Percentiles rank a stretch among this genome's conserved stretches.
Conservation (phyloP, 148 eudicot genomes). For the Rhododendron simsii region DNA sequence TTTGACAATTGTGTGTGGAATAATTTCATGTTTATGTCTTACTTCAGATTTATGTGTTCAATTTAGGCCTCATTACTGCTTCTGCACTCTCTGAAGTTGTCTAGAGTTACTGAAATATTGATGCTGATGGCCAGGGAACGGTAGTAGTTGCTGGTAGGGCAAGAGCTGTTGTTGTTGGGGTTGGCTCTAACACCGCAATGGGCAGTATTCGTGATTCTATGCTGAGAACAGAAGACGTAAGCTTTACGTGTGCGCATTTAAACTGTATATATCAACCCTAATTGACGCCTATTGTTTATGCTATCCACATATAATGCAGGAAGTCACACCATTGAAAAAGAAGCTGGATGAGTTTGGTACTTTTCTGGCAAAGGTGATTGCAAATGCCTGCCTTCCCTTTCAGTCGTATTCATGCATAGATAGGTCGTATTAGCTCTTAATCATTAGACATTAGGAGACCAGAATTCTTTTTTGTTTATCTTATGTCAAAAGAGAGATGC, state of each 20-base stretch:
- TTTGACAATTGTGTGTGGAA: not conserved
- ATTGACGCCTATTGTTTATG: not conserved
- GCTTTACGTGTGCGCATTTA: constrained; percentile 11
- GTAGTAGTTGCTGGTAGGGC: constrained; percentile 95
- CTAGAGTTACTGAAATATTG: constrained; percentile 11
- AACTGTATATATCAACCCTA: not conserved
- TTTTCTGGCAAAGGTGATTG: constrained; percentile 87
- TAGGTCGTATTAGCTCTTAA: not conserved
- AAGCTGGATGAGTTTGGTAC: constrained; percentile 97
- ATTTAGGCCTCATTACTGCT: not conserved
- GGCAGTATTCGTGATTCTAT: constrained; percentile 99
- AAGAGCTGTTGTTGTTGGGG: constrained; percentile 88
- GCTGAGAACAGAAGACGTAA: constrained; percentile 93
- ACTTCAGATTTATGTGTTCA: not conserved
- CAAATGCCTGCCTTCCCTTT: not conserved
- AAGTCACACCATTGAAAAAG: constrained; percentile 90
- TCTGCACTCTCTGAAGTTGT: not conserved
- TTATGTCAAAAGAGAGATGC: not conserved
- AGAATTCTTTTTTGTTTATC: not conserved
- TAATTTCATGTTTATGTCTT: not conserved
- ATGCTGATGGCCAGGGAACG: constrained; percentile 65
- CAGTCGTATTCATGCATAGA: not conserved
- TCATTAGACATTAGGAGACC: not conserved
- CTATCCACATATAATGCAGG: constrained; percentile 43
- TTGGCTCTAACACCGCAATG: constrained; percentile 98